Evolutionary conservation across 2,329 filamentous ascomycete genomes (phyloP).

Genomic region (Ceratocystis diversiconidia): DNA sequence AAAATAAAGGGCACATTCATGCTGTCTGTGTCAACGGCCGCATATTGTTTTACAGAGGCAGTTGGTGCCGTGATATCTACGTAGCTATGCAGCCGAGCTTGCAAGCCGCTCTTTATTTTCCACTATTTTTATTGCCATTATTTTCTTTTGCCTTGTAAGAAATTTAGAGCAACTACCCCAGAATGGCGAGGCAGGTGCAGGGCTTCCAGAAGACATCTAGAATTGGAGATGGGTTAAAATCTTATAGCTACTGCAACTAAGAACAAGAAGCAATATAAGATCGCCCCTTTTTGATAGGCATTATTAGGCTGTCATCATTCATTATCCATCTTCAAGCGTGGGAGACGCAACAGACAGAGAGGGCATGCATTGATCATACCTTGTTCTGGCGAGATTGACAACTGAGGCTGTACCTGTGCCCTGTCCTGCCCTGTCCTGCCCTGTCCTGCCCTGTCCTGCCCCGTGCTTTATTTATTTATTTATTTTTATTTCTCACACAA

Average conservation of each 20-base stretch:
- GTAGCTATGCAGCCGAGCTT: too few relatives aligned
- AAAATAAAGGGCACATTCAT: too few relatives aligned
- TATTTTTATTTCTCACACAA: neutral
- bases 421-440: too few relatives aligned
- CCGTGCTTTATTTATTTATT: too few relatives aligned
- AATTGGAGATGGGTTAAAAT: neutral
- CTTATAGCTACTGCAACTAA: neutral
- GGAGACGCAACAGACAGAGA: neutral
- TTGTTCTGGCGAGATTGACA: neutral
- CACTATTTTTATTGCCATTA: too few relatives aligned
- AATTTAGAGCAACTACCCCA: neutral
- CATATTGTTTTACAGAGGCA: too few relatives aligned
- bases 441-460: too few relatives aligned
- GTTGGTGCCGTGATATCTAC: too few relatives aligned
- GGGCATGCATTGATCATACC: neutral
- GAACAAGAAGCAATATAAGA: neutral
- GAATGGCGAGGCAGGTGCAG: neutral
- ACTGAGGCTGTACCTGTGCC: neutral
- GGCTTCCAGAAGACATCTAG: neutral
- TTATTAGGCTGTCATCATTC: neutral
- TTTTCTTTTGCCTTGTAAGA: neutral
- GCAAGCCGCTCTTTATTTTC: too few relatives aligned
- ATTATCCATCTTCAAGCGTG: neutral
- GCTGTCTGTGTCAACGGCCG: too few relatives aligned
- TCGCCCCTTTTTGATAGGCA: neutral